Conservation (phyloP, 257 asterid species). For the Scutellaria galericulata region DNA sequence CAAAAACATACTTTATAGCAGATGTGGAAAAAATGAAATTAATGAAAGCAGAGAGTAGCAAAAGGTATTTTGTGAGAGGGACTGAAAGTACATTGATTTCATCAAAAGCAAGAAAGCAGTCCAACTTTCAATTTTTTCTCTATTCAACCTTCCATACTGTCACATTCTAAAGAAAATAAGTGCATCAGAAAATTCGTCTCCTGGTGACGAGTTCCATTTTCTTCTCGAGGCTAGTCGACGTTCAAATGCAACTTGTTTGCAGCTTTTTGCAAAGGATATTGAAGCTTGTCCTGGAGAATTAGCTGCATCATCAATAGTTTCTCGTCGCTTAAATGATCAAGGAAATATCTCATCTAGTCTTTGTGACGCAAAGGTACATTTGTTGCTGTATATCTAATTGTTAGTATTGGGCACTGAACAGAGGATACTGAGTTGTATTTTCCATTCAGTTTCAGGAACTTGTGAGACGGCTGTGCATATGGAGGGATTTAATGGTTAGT, state of each 20-base stretch:
- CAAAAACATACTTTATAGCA: background rate
- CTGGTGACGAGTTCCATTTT: constrained; percentile 69
- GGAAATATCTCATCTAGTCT: constrained; percentile 49
- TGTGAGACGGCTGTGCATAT: constrained; percentile 77
- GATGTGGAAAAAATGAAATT: background rate
- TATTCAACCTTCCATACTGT: constrained; percentile 29
- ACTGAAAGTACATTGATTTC: constrained; percentile 20
- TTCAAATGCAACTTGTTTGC: constrained; percentile 79
- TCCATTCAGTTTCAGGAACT: constrained; percentile 76
- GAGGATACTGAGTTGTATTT: constrained; percentile 39
- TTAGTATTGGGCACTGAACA: constrained; percentile 18
- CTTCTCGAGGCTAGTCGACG: constrained; percentile 94
- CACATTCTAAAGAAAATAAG: constrained; percentile 52
- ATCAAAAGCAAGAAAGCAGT: constrained; percentile 18
- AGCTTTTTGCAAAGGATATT: constrained; percentile 76
- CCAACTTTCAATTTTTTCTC: constrained; percentile 18
- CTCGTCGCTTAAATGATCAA: constrained; percentile 72
- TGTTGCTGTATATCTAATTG: constrained; percentile 27
- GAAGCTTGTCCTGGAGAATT: constrained; percentile 89
- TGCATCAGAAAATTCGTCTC: constrained; percentile 84
- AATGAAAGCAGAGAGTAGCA: background rate
- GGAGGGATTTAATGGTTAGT: constrained; percentile 99
- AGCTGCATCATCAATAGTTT: constrained; percentile 81
- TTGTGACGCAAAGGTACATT: constrained; percentile 58
- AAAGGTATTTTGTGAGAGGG: constrained; percentile 8